Base-by-base conservation (phyloP, 345 rosid genomes). In the Nasturtium officinale region DNA sequence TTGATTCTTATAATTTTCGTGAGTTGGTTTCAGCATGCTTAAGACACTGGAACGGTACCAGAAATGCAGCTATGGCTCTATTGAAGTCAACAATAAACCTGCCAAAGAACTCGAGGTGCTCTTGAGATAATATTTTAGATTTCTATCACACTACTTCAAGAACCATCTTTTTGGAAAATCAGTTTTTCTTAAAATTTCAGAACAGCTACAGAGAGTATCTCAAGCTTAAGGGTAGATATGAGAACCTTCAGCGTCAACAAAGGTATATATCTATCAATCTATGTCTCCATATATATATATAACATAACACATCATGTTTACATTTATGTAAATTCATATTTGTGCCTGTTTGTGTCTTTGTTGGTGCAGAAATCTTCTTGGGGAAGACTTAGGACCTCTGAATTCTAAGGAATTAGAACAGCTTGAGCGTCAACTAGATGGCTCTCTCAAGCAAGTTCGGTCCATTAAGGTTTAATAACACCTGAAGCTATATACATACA, bases 41-140 rank as follows among this genome's bases (percentile, higher is more conserved):
- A 90, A 82, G 83, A 86, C 98, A 20, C 79, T 95, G 43, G 99
- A 95, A 12, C 82, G 96, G 85, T 91, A 95, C 79, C 96, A 92
- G 73, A 95, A 95, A 77, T 89, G 96, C 76, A 95, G 99, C 79
- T 95, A 92, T 79, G 96, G 92, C 12, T 79, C 92, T 7, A 86
- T 90, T 53, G 97, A 95, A 85, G 90, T 86, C 37, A 89, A 76
- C 79, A 89, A 76, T 72, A 95, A 81, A 75, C 98, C 99, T 65
- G 83, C 84, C 65, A 90, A 90, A 75, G 98, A 95, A 72, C 89
- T 95, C 21, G 97, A 95, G 96, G 98, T 89, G 25, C 47, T 59
- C 38, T 50, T 64, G 21, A 35, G 15, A 35, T 37, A 2, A 12
- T 20, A 69, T 18, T 43, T 55, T 61, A 23, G 3, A 52, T 46